Conservation (phyloP, 371 early-diverging fungal genomes). For the Rhizopus stolonifer region DNA sequence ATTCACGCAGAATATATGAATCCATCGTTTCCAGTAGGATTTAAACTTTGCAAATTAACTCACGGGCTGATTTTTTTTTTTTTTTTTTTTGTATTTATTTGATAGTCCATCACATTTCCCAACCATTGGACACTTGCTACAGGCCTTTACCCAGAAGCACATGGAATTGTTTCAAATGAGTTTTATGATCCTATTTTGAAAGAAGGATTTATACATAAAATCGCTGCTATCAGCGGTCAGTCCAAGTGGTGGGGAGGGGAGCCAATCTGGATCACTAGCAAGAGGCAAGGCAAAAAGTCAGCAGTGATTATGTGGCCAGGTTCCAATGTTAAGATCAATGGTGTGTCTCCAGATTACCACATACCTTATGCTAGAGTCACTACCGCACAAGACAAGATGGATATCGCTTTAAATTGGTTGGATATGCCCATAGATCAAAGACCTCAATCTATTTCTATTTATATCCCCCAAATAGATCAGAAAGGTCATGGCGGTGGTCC, state of each 20-base stretch:
- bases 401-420: slow-evolving; percentile 70
- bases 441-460: slow-evolving; percentile 75
- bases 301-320: slow-evolving; percentile 92
- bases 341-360: slow-evolving; percentile 62
- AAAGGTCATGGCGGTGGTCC: slow-evolving; percentile 82
- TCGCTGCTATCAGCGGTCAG: slow-evolving; percentile 48
- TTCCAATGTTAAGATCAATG: slow-evolving; percentile 57
- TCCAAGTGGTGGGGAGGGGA: slow-evolving; percentile 87
- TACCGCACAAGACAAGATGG: slow-evolving; percentile 55
- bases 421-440: slow-evolving; percentile 63
- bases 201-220: slow-evolving; percentile 72
- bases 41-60: too few relatives aligned
- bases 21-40: slow-evolving; percentile 75
- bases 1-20: slow-evolving; percentile 63
- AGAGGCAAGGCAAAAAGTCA: slow-evolving; percentile 59
- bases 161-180: slow-evolving; percentile 90
- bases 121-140: slow-evolving; percentile 93
- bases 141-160: slow-evolving; percentile 86
- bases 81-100: too few relatives aligned
- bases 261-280: slow-evolving; percentile 89
- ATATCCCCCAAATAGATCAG: slow-evolving; percentile 79
- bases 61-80: too few relatives aligned
- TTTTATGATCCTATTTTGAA: slow-evolving; percentile 78
- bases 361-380: slow-evolving; percentile 51
- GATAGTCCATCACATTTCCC: slow-evolving; percentile 78